Evolutionary conservation across 257 asterid genomes (phyloP).

Genomic region (Solanum piurae): DNA sequence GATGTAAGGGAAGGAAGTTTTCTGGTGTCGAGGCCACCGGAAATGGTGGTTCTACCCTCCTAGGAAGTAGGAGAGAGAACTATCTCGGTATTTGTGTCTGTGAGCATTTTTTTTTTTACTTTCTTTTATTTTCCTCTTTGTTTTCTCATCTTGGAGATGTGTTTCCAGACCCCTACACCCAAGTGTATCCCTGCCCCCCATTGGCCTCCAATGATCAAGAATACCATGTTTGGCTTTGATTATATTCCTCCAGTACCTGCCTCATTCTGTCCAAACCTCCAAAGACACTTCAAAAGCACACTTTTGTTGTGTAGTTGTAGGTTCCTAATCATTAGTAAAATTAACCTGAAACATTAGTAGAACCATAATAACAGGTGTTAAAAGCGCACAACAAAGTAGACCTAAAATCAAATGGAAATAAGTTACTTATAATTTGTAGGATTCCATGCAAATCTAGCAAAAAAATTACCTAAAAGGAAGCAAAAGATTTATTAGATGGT

Average conservation of each 20-base stretch:
- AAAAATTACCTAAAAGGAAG: not conserved
- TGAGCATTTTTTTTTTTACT: too few relatives aligned
- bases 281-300: not conserved
- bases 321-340: not conserved
- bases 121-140: too few relatives aligned
- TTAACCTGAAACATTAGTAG: not conserved
- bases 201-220: not conserved
- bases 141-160: not conserved
- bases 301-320: not conserved
- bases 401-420: not conserved
- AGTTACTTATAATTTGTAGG: not conserved
- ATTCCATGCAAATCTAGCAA: not conserved
- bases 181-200: not conserved
- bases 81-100: too few relatives aligned
- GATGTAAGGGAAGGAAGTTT: too few relatives aligned
- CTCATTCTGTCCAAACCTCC: not conserved
- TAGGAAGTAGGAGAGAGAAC: too few relatives aligned
- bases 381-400: not conserved
- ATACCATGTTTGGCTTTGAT: not conserved
- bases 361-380: not conserved
- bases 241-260: not conserved
- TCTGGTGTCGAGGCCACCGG: too few relatives aligned
- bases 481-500: not conserved
- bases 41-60: too few relatives aligned
- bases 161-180: not conserved